phyloP scores from a whole-genome alignment of 1,284 basidiomycete species.

The Pholiota adiposa region DNA sequence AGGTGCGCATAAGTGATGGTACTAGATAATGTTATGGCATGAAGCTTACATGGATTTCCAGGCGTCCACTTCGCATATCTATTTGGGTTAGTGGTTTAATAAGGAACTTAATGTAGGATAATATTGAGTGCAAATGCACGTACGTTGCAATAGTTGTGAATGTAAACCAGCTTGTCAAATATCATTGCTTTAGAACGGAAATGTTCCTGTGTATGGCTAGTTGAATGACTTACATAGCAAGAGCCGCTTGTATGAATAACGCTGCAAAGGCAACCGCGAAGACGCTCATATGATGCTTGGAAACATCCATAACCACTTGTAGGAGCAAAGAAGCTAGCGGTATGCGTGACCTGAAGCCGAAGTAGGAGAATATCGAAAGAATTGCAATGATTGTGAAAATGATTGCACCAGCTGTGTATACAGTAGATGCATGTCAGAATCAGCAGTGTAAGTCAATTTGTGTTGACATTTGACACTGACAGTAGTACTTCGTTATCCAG shows the following conservation, averaged over 20 bases:
- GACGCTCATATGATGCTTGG: constrained; percentile 82
- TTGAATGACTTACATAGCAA: constrained; percentile 62
- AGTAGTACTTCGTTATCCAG: constrained; percentile 78
- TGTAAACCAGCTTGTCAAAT: constrained; percentile 61
- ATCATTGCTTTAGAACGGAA: not conserved
- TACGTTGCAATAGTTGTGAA: constrained; percentile 74
- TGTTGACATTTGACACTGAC: constrained; percentile 42
- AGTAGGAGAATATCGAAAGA: constrained; percentile 67
- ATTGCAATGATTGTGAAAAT: constrained; percentile 76
- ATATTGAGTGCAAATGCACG: constrained; percentile 26
- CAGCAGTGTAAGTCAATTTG: not conserved
- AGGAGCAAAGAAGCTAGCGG: constrained; percentile 80
- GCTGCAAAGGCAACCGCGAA: constrained; percentile 80
- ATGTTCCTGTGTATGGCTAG: not conserved
- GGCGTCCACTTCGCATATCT: constrained; percentile 82
- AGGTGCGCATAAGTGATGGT: not conserved
- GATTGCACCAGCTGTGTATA: constrained; percentile 65
- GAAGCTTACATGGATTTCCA: constrained; percentile 60
- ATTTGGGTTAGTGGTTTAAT: not conserved
- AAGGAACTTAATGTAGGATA: not conserved
- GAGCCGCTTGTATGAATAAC: constrained; percentile 70
- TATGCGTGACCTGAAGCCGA: constrained; percentile 72
- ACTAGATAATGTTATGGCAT: constrained; percentile 12
- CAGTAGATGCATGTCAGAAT: not conserved
- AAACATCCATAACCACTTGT: constrained; percentile 82